Evolutionary conservation across 108 stramenopile genomes (phyloP).

Genomic region (Cyclotella cryptica): DNA sequence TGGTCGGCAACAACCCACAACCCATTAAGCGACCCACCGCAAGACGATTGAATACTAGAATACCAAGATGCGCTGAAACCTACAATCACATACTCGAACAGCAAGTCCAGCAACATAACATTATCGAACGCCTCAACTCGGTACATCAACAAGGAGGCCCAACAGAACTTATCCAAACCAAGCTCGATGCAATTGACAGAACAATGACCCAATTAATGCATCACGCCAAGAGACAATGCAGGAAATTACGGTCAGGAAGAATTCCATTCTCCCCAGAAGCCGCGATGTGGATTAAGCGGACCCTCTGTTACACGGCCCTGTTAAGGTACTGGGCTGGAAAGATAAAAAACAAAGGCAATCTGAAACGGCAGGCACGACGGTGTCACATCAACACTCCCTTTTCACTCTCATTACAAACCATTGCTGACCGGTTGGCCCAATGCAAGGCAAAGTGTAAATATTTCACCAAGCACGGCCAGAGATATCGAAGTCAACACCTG

Average conservation of each 20-base stretch:
- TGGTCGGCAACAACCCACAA: conserved; percentile 9
- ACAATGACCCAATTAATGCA: background rate
- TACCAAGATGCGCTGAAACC: too few relatives aligned
- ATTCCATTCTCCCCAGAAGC: too few relatives aligned
- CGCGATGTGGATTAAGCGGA: too few relatives aligned
- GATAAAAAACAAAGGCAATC: too few relatives aligned
- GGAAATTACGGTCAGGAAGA: conserved; percentile 13
- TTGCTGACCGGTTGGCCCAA: background rate
- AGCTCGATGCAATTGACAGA: conserved; percentile 12
- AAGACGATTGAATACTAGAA: too few relatives aligned
- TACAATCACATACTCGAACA: too few relatives aligned
- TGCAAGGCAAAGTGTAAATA: too few relatives aligned
- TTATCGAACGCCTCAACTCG: background rate
- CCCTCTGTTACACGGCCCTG: conserved; percentile 2
- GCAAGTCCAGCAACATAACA: background rate
- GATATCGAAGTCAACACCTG: too few relatives aligned
- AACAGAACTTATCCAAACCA: too few relatives aligned
- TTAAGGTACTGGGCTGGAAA: background rate
- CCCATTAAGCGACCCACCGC: too few relatives aligned
- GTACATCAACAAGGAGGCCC: background rate
- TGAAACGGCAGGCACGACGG: too few relatives aligned
- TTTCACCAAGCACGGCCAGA: too few relatives aligned
- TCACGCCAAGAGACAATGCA: conserved; percentile 27
- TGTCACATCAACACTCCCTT: conserved; percentile 6
- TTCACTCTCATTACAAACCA: background rate